Conservation (phyloP, 2,329 filamentous ascomycete genomes). For the Penicillium sp. region DNA sequence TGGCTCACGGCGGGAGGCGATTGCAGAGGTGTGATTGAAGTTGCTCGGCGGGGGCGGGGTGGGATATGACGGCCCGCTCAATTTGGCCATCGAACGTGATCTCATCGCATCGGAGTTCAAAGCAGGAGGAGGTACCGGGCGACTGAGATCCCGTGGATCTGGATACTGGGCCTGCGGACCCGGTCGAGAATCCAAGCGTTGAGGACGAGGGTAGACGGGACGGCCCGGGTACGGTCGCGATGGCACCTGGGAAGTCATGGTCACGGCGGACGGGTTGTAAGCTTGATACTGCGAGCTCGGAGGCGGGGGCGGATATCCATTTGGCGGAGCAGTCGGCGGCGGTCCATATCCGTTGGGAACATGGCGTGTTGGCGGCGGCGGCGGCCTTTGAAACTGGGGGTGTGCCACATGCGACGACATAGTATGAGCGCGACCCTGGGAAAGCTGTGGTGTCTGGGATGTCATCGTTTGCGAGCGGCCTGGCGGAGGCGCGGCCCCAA, state of each 20-base stretch:
- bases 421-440: constrained; percentile 69
- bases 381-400: constrained; percentile 41
- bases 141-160: constrained; percentile 54
- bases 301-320: constrained; percentile 36
- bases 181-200: constrained; percentile 60
- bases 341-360: constrained; percentile 43
- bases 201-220: constrained; percentile 65
- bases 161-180: constrained; percentile 49
- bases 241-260: constrained; percentile 47
- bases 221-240: constrained; percentile 60
- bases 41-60: constrained; percentile 50
- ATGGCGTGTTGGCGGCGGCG: constrained; percentile 41
- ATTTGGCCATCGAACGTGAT: constrained; percentile 84
- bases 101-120: constrained; percentile 80
- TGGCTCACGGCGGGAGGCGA: constrained; percentile 70
- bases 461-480: constrained; percentile 96
- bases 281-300: constrained; percentile 40
- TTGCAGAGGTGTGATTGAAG: constrained; percentile 63
- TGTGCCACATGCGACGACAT: constrained; percentile 56
- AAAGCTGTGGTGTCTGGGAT: constrained; percentile 60
- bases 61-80: constrained; percentile 67
- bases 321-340: constrained; percentile 29
- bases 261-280: constrained; percentile 30
- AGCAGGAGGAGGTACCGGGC: constrained; percentile 60
- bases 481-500: constrained; percentile 76